Evolutionary conservation across 805 yeast species (phyloP).

Genomic region (Cyberlindnera lachancei): DNA sequence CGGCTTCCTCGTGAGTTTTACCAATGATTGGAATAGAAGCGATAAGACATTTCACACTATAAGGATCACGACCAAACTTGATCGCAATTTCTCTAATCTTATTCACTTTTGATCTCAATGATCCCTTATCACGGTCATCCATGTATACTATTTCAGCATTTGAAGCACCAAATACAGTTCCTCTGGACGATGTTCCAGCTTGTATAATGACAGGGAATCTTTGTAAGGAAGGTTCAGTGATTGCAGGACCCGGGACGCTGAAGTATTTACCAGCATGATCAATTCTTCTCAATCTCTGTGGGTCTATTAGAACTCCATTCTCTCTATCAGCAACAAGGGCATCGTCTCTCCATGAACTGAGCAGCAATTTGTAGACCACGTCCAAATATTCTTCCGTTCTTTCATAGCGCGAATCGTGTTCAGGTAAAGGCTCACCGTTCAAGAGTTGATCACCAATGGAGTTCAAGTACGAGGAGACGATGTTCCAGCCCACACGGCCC

Average conservation of each 20-base stretch:
- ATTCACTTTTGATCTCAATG: constrained; percentile 23
- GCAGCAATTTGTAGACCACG: constrained; percentile 29
- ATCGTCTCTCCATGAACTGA: constrained; percentile 34
- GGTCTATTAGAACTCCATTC: constrained; percentile 25
- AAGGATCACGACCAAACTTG: constrained; percentile 30
- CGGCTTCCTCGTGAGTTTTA: constrained; percentile 35
- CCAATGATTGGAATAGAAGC: constrained; percentile 31
- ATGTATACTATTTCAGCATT: constrained; percentile 36
- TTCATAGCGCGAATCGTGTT: constrained; percentile 32
- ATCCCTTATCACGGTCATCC: constrained; percentile 25
- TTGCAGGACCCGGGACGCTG: constrained; percentile 24
- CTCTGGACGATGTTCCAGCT: constrained; percentile 36
- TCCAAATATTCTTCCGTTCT: constrained; percentile 32
- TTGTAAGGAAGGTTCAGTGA: constrained; percentile 36
- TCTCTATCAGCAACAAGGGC: constrained; percentile 15
- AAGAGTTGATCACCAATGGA: constrained; percentile 29
- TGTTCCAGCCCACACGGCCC: constrained; percentile 37
- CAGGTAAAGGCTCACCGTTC: constrained; percentile 27
- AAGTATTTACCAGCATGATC: constrained; percentile 31
- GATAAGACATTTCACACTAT: constrained; percentile 32
- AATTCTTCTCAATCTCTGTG: constrained; percentile 28
- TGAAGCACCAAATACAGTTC: constrained; percentile 35
- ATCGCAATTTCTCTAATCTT: constrained; percentile 30
- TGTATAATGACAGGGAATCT: constrained; percentile 37
- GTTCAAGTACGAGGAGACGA: constrained; percentile 32